Percentiles rank a stretch among this genome's conserved stretches.
phyloP scores from a whole-genome alignment of 1,284 basidiomycete genomes.

The Retiboletus fuscus region DNA sequence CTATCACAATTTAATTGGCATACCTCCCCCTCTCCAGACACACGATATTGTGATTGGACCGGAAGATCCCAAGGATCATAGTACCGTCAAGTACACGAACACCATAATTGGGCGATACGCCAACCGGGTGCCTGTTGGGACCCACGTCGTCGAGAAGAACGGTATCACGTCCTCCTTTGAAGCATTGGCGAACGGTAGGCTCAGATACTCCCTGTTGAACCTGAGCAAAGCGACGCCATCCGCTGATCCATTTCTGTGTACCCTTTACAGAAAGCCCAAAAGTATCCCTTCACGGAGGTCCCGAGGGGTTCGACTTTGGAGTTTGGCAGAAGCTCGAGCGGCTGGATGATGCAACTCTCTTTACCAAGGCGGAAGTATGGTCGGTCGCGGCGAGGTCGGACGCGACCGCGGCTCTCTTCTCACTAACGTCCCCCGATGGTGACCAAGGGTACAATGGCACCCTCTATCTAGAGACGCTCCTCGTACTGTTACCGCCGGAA shows the following conservation, averaged over 20 bases:
- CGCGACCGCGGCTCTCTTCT: constrained; percentile 61
- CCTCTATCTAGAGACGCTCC: constrained; percentile 68
- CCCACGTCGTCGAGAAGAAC: constrained; percentile 64
- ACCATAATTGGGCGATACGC: constrained; percentile 78
- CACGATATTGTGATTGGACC: constrained; percentile 82
- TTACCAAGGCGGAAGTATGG: constrained; percentile 64
- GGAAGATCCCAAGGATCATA: constrained; percentile 69
- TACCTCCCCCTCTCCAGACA: constrained; percentile 55
- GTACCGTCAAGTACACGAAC: constrained; percentile 74
- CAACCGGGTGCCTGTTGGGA: constrained; percentile 74
- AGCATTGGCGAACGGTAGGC: constrained; percentile 64
- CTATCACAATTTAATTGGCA: too few relatives aligned
- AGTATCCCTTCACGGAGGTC: constrained; percentile 81
- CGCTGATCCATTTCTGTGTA: neutral
- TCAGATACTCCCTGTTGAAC: too few relatives aligned
- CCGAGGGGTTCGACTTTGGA: constrained; percentile 69
- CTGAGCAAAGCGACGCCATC: neutral
- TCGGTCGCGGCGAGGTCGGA: constrained; percentile 45
- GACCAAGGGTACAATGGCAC: constrained; percentile 77
- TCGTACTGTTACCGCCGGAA: constrained; percentile 65
- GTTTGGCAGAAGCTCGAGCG: constrained; percentile 62
- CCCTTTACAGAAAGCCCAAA: constrained; percentile 59
- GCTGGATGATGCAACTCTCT: constrained; percentile 62
- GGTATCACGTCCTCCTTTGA: constrained; percentile 63
- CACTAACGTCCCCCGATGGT: constrained; percentile 68